Evolutionary conservation across 176 grass and related monocot genomes (phyloP), one percentile per base, ranked within the genome.

Genomic region (Oryza brachyantha): DNA sequence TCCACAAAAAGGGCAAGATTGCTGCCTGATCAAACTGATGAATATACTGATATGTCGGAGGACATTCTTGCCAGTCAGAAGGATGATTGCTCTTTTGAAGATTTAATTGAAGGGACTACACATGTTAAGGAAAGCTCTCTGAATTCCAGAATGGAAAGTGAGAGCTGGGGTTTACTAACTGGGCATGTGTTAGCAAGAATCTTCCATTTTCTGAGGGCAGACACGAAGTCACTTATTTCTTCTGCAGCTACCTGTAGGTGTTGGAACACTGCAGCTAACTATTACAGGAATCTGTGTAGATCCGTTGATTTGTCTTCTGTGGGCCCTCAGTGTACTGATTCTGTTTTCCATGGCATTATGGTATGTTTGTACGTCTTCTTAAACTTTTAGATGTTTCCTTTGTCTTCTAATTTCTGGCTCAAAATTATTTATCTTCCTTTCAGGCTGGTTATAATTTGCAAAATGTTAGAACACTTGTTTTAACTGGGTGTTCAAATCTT

Each of bases 151-250:
- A 58, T 29, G 29, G 75, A 85, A 77, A 85, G 75, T 86, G 86
- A 65, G 61, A 87, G 77, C 81, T 99, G 92, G 96, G 86, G 86
- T 46, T 52, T 85, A 52, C 78, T 99, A 77, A 80, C 85, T 67
- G 74, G 81, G 28, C 71, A 45, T 52, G 83, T 95, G 61, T 81
- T 99, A 83, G 87, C 88, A 38, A 95, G 96, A 80, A 81, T 95
- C 72, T 95, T 99, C 58, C 96, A 99, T 91, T 93, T 91, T 79
- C 85, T 99, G 50, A 91, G 89, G 79, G 84, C 80, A 77, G 96
- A 99, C 55, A 66, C 86, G 62, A 99, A 88, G 76, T 95, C 96
- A 58, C 84, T 99, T 79, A 63, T 94, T 54, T 99, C 87, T 64
- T 95, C 90, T 77, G 83, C 96, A 88, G 70, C 73, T 81, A 91